Conservation (phyloP, 2,329 filamentous ascomycete species). For the Epichloe coenophiala region DNA sequence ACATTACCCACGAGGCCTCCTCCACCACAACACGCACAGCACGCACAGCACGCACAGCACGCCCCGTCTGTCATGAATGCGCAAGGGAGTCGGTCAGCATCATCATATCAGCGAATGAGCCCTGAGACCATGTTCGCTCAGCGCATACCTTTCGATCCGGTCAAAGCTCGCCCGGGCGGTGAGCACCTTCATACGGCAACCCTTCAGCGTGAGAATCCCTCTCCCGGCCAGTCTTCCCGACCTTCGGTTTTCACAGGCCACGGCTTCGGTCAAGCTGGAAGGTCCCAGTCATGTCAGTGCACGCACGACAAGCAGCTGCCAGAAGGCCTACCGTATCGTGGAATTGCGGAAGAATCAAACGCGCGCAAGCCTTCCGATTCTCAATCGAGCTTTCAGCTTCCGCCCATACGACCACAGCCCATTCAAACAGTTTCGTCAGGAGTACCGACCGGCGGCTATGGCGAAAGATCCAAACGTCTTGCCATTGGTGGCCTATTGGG, state of each 20-base stretch:
- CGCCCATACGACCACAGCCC: constrained; percentile 31
- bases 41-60: constrained; percentile 34
- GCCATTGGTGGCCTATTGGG: constrained; percentile 51
- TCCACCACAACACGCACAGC: constrained; percentile 30
- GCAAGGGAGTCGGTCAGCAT: constrained; percentile 29
- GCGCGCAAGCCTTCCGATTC: neutral
- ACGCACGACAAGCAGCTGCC: neutral
- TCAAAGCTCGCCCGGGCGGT: constrained; percentile 24
- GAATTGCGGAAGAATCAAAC: neutral
- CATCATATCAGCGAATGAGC: constrained; percentile 21
- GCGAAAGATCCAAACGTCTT: constrained; percentile 39
- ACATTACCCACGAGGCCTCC: constrained; percentile 18
- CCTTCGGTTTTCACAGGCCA: neutral
- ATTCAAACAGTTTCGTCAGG: constrained; percentile 12
- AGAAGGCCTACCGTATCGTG: neutral
- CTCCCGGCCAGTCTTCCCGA: neutral
- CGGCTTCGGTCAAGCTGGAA: neutral
- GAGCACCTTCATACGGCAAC: constrained; percentile 9
- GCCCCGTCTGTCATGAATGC: constrained; percentile 31
- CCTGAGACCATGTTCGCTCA: constrained; percentile 25
- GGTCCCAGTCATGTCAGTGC: neutral
- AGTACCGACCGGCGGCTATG: constrained; percentile 24
- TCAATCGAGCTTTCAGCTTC: constrained; percentile 28
- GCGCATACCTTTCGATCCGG: constrained; percentile 33
- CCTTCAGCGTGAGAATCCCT: neutral